Base-by-base conservation (phyloP, 1,284 basidiomycete genomes). In the Puccinia sorghi region DNA sequence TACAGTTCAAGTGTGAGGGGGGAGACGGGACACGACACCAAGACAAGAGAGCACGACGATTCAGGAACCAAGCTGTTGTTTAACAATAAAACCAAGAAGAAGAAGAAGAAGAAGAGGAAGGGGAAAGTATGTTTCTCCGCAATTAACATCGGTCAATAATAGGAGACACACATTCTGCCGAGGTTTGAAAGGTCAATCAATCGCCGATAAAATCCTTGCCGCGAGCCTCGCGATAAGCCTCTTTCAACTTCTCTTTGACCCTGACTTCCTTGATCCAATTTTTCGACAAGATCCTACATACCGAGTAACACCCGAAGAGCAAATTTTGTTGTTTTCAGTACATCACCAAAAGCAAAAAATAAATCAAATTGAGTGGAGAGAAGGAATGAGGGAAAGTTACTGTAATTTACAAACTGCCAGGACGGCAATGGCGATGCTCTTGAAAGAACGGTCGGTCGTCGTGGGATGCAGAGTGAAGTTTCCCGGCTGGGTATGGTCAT, bases 181-280 rank as follows among this genome's bases (percentile, higher is more conserved):
- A 2, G 43, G 43, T 17, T 46, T 46, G 43, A 4, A 32, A 32
- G 32, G 32, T 32, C 1, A 32, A 46, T 72, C n/a, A 72, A 59
- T 72, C 71, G 25, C 52, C 46, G 37, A 72, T 41, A 17, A 77
- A 77, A 1, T 66, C 75, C 54, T 77, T 77, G 37, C 75, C 75
- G 61, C 75, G 37, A 27, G 69, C 75, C 57, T 69, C 54, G 9
- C 57, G 64, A 61, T 77, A 77, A n/a, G 75, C 75, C 39, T 70
- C 75, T 57, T 69, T 77, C 9, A 77, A 52, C 27, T 77, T 77
- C 56, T 77, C 56, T 61, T 77, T 77, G 27, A 57, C 63, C 50
- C 37, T 22, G 6, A 48, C 43, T 61, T 77, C 75, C 15, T 77
- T 57, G 32, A 15, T 77, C 75, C 75, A 77, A 39, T 56, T 70